Base-by-base conservation (phyloP, 75 land plant species). In the Selaginella tamariscina region DNA sequence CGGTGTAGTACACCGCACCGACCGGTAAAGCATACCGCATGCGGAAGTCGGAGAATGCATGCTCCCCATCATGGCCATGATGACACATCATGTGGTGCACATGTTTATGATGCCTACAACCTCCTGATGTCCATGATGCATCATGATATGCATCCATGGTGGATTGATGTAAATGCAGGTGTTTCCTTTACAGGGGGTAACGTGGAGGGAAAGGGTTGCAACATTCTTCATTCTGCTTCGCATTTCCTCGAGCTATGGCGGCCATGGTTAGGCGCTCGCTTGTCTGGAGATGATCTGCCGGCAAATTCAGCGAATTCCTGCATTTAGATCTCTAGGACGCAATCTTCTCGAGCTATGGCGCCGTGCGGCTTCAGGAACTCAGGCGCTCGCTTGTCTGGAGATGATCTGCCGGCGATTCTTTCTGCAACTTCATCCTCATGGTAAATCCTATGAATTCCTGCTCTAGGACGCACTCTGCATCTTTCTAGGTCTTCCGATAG, bases 321-420 rank as follows among this genome's bases (percentile, higher is more conserved):
- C n/a, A n/a, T n/a, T n/a, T n/a, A n/a, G n/a, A n/a, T n/a, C n/a
- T n/a, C n/a, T n/a, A n/a, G n/a, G n/a, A n/a, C n/a, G n/a, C n/a
- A n/a, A n/a, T n/a, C n/a, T n/a, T n/a, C n/a, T n/a, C n/a, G 49
- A 39, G 49, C 49, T 39, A 39, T 39, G 49, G 49, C 49, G 49
- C 49, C 15, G 49, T 15, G 49, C 49, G 49, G 49, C 49, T 39
- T 15, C 49, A 39, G 15, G 49, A 39, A 39, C 5, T 5, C 11
- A 39, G 49, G 49, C 49, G 49, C 49, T 39, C 15, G 49, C 5
- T 39, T 15, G 49, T 39, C 49, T 5, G 49, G n/a, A n/a, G n/a
- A n/a, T n/a, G n/a, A 39, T 39, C 11, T 15, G 49, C 49, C 49
- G 49, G 49, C 15, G 5, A 5, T 39, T 39, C 49, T 39, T 39